Base-by-base conservation (phyloP, 768 basidiomycete genomes). In the Clathrus columnatus region DNA sequence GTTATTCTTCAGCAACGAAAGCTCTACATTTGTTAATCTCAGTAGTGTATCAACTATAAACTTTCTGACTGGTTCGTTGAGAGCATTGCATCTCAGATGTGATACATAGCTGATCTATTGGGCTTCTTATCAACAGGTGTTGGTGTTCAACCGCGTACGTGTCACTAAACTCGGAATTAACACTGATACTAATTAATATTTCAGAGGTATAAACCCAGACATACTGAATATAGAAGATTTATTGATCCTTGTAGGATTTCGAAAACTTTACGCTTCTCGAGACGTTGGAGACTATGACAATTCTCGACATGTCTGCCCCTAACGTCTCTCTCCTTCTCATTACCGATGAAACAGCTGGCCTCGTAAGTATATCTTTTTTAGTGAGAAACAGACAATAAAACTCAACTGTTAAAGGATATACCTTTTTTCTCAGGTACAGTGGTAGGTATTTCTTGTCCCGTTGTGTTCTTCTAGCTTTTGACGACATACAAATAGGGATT, bases 331-430 rank as follows among this genome's bases (percentile, higher is more conserved):
- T 82, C 18, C 78, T 74, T 63, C 71, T 79, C 24, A 79, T 81
- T 65, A 77, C 77, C 4, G 65, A 75, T 58, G 78, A 82, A 65
- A 80, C 80, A 0, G 65, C 72, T 1, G 70, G 70, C 28, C 81
- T 82, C 64, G 67, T 54, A n/a, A 54, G 52, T n/a, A n/a, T n/a
- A n/a, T n/a, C n/a, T 46, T 46, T 42, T 5, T 36, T 36, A 4
- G 4, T 36, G 4, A n/a, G n/a, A 4, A 11, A 16, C 28, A 21
- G 30, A 21, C 7, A 7, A 10, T 30, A 21, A 4, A 45, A 30
- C 2, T 14, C 28, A 26, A 27, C 17, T 20, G 5, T 50, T 17
- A n/a, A n/a, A 20, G 45, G 52, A 21, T 70, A 46, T 75, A 14
- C 75, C 81, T 65, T 44, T 44, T 8, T 54, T 54, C 28, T 26